Percentiles rank a stretch among this genome's conserved stretches.
phyloP scores from a whole-genome alignment of 83 land plant species.

The Picea abies region DNA sequence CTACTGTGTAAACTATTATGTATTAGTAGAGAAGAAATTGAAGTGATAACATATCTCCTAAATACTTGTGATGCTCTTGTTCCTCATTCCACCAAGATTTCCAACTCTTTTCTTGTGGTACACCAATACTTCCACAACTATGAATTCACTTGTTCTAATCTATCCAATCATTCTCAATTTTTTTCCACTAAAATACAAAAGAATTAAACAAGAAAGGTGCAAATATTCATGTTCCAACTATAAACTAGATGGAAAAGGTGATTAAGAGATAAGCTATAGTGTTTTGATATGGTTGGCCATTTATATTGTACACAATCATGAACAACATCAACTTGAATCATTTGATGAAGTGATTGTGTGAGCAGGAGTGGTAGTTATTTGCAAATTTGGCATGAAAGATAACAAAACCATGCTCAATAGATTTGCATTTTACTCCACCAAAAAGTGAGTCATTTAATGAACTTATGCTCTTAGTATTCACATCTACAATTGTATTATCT shows the following conservation, averaged over 20 bases:
- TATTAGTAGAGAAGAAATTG: conserved; percentile 82
- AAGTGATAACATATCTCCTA: conserved; percentile 63
- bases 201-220: conserved; percentile 78
- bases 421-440: conserved; percentile 77
- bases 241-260: conserved; percentile 76
- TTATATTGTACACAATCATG: conserved; percentile 53
- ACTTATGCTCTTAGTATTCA: too few species aligned
- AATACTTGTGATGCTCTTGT: conserved; percentile 65
- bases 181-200: conserved; percentile 78
- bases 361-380: conserved; percentile 68
- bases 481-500: too few species aligned
- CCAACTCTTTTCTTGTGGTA: conserved; percentile 66
- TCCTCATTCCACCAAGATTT: conserved; percentile 90
- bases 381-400: conserved; percentile 79
- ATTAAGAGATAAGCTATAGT: conserved; percentile 46
- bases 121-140: conserved; percentile 76
- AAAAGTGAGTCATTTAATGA: conserved; percentile 36
- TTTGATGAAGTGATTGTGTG: conserved; percentile 75
- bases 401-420: conserved; percentile 80
- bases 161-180: conserved; percentile 80
- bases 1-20: conserved; percentile 72
- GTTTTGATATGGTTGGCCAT: conserved; percentile 42
- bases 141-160: conserved; percentile 86
- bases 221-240: conserved; percentile 69
- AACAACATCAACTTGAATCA: conserved; percentile 71